Evolutionary conservation across 441 rosid species (phyloP), one percentile per base, ranked within the genome.

Genomic region (Pelargonium fulgidum): DNA sequence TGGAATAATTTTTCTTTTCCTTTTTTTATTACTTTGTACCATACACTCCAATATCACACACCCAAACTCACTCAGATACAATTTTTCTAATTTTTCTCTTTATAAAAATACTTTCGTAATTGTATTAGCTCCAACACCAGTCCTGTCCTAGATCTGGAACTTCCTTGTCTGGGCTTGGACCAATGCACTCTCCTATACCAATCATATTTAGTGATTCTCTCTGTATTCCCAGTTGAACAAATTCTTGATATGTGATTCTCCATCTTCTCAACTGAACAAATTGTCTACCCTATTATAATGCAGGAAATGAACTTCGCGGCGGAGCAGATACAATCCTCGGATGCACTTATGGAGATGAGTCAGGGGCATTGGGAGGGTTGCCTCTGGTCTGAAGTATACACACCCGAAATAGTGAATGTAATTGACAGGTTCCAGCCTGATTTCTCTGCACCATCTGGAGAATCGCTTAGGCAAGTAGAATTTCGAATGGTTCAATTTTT

Each of bases 351-450:
- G n/a, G 98, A 93, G 76, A 85, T 90, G 90, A 93, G 88, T 72
- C 64, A 87, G 69, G 96, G 98, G 52, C 86, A 82, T 7, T 89
- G 97, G 98, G 96, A 90, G 79, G 92, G 98, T 33, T 85, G 90
- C 75, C 82, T 75, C 26, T 69, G 68, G 50, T 82, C 89, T 52
- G 94, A 89, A 74, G 81, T 85, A 67, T 87, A 84, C 54, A 89
- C 78, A 0, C 84, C 89, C 0, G 97, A 93, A 74, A 76, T 86
- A 48, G 63, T 83, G 67, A 79, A 81, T 78, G 76, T 90, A 16
- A 84, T 83, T 33, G 97, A 90, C 68, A 82, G 81, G 77, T 81
- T 78, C 14, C 92, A 89, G 79, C 97, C 98, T 63, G 97, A 93
- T 85, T 93, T 93, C 83, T 73, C 81, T 10, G 86, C 89, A 1